Evolutionary conservation across 176 grass and related monocot species (phyloP).

Genomic region (Dendrocalamus sinicus): DNA sequence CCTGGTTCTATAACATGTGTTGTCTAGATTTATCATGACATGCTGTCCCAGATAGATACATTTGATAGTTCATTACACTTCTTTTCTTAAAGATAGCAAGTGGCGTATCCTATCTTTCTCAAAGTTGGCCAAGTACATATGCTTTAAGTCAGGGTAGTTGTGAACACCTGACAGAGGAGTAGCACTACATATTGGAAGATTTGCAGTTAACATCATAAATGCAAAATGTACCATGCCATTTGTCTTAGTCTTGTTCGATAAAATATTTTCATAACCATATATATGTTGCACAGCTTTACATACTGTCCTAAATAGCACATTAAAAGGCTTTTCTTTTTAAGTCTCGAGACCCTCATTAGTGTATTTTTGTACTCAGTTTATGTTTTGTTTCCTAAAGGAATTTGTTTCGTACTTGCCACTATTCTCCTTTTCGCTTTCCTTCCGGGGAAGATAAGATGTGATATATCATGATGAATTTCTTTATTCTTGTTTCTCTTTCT

Average conservation of each 20-base stretch:
- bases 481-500: slow-evolving; percentile 26
- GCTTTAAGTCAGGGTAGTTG: not conserved
- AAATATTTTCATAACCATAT: not conserved
- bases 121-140: not conserved
- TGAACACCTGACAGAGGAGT: not conserved
- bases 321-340: not conserved
- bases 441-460: not conserved
- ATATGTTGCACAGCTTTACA: not conserved
- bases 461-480: not conserved
- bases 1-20: slow-evolving; percentile 3
- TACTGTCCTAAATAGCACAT: not conserved
- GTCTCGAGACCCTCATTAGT: not conserved
- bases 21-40: slow-evolving; percentile 2
- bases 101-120: not conserved
- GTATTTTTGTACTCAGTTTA: not conserved
- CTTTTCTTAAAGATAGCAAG: not conserved
- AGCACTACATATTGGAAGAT: slow-evolving; percentile 11
- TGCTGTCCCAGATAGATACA: not conserved
- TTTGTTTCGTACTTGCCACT: not conserved
- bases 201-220: slow-evolving; percentile 3
- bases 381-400: not conserved
- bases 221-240: not conserved
- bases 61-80: not conserved
- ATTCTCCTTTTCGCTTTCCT: not conserved
- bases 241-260: not conserved